phyloP scores from a whole-genome alignment of 163 green algal species.

The Scenedesmus sp. region DNA sequence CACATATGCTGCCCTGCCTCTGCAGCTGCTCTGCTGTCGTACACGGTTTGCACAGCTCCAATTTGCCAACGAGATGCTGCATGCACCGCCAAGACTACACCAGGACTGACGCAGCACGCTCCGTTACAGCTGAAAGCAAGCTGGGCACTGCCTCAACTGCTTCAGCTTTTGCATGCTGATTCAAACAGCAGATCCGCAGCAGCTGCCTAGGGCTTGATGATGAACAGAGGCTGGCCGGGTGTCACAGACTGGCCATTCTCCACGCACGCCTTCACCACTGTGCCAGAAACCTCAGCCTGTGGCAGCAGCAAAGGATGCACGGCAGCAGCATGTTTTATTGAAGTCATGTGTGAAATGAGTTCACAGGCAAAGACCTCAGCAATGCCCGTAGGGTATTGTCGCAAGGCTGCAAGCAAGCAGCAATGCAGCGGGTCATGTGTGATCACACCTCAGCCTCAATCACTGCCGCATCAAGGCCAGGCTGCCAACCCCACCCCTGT shows the following conservation, averaged over 20 bases:
- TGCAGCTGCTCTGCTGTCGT: not conserved
- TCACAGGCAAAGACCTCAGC: too few species aligned
- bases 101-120: not conserved
- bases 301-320: not conserved
- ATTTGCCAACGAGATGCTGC: not conserved
- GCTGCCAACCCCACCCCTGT: too few species aligned
- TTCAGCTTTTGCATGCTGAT: constrained; percentile 9
- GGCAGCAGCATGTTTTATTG: not conserved
- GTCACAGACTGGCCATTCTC: constrained; percentile 85
- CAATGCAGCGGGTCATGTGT: too few species aligned
- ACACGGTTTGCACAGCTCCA: not conserved
- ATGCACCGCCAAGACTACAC: not conserved
- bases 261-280: constrained; percentile 85
- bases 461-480: too few species aligned
- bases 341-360: not conserved
- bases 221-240: constrained; percentile 67
- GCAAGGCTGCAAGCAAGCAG: too few species aligned
- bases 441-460: too few species aligned
- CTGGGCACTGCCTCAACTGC: not conserved
- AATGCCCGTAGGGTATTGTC: too few species aligned
- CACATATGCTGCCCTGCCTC: not conserved
- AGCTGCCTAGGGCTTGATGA: constrained; percentile 58
- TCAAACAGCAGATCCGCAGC: not conserved
- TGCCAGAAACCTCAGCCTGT: constrained; percentile 84
- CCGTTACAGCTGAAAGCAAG: not conserved